Conservation (phyloP, 208 protist species). For the Leishmania martiniquensis region DNA sequence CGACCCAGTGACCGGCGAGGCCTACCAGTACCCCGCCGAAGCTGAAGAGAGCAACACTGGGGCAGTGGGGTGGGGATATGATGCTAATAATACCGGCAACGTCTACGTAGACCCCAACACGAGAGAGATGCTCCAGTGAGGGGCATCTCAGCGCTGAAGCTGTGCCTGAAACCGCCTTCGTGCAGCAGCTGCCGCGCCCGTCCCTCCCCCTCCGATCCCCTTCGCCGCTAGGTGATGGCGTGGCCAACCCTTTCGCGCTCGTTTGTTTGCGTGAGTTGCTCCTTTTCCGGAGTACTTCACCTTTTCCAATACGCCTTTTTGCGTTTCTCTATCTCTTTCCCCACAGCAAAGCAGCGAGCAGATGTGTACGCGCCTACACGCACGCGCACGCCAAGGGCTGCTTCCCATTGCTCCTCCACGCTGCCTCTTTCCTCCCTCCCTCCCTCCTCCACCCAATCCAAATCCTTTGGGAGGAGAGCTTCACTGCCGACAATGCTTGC, state of each 20-base stretch:
- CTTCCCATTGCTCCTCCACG: background rate
- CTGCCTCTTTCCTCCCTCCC: background rate
- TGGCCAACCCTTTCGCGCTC: background rate
- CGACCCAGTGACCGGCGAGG: slow-evolving; percentile 28
- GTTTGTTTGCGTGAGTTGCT: background rate
- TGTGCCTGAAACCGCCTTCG: background rate
- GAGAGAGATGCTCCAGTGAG: slow-evolving; percentile 27
- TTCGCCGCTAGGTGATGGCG: background rate
- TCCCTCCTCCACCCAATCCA: background rate
- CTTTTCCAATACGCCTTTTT: background rate
- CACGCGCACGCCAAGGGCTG: background rate
- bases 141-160: background rate
- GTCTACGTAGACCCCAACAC: slow-evolving; percentile 26
- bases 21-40: slow-evolving; percentile 28
- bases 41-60: background rate
- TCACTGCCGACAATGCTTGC: background rate
- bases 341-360: background rate
- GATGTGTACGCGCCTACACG: background rate
- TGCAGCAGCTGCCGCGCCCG: too few species aligned
- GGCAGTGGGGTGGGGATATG: slow-evolving; percentile 5
- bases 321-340: background rate
- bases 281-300: background rate
- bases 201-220: background rate
- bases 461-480: background rate
- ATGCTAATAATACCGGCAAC: background rate